Percentiles rank a stretch among this genome's conserved stretches.
phyloP scores from a whole-genome alignment of 257 asterid genomes.

The Nicotiana knightiana region DNA sequence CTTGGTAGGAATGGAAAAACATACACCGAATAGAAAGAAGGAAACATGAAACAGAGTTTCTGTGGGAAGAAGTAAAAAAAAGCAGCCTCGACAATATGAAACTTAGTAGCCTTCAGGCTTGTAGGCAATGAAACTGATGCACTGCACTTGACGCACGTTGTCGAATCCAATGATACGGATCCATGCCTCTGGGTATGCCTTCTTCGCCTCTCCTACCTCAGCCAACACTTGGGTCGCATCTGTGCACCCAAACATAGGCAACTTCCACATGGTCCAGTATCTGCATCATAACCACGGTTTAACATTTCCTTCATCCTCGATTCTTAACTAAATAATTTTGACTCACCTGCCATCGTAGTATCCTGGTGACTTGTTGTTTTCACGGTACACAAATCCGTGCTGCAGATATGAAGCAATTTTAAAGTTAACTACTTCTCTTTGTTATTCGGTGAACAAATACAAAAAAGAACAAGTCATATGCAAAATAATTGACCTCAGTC shows the following conservation, averaged over 20 bases:
- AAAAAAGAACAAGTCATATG: too few relatives aligned
- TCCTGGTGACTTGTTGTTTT: conserved; percentile 26
- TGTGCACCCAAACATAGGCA: conserved; percentile 56
- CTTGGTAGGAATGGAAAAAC: conserved; percentile 18
- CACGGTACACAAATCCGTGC: conserved; percentile 37
- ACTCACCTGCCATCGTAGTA: conserved; percentile 38
- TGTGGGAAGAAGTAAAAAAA: neutral
- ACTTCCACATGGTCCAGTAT: conserved; percentile 63
- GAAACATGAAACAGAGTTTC: neutral
- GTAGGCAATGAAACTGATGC: conserved; percentile 34
- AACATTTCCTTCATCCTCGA: too few relatives aligned
- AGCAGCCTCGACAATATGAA: neutral
- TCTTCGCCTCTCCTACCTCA: conserved; percentile 31
- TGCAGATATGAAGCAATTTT: neutral
- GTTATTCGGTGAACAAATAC: too few relatives aligned
- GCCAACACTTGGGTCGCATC: conserved; percentile 37
- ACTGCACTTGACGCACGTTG: conserved; percentile 33
- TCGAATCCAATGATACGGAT: conserved; percentile 48
- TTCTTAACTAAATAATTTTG: neutral
- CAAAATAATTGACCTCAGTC: conserved; percentile 20
- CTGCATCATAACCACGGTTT: neutral
- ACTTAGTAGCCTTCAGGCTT: conserved; percentile 13
- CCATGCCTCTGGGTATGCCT: conserved; percentile 25
- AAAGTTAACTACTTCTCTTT: too few relatives aligned
- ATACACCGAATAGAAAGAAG: conserved; percentile 1